A percentile compares a stretch with the other conserved stretches of the same genome.
phyloP scores from a whole-genome alignment of 73 alveolate genomes.

The Blepharisma stoltei region DNA sequence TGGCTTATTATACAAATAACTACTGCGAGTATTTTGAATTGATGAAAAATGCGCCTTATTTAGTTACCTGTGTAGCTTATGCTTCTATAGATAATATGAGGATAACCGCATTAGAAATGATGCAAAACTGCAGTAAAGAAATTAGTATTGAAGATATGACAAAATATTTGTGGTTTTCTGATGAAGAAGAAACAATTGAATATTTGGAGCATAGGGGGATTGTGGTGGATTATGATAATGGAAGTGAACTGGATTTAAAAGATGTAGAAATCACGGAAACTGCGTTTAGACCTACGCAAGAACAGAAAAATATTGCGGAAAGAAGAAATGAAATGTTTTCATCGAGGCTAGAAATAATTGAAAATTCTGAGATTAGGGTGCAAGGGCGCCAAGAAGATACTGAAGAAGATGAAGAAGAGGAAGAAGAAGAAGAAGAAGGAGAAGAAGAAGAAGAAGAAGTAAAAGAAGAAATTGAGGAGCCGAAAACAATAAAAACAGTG shows the following conservation, averaged over 20 bases:
- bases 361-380: background rate
- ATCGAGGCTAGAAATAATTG: background rate
- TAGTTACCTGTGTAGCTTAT: slow-evolving; percentile 9
- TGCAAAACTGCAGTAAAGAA: background rate
- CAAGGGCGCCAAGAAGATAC: background rate
- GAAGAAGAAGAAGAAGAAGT: background rate
- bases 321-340: background rate
- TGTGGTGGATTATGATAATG: background rate
- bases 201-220: background rate
- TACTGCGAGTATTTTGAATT: background rate
- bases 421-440: background rate
- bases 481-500: background rate
- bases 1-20: background rate
- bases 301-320: background rate
- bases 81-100: background rate
- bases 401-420: background rate
- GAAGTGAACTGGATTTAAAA: background rate
- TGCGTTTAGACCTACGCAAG: background rate
- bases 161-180: background rate
- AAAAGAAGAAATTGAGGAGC: background rate
- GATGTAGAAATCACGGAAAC: background rate
- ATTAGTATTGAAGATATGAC: background rate
- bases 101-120: background rate
- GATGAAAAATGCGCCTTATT: slow-evolving; percentile 5
- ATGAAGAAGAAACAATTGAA: background rate